Percentiles rank a stretch among this genome's conserved stretches.
phyloP scores from a whole-genome alignment of 2,329 filamentous ascomycete genomes.

The Penicillium sclerotigenum region DNA sequence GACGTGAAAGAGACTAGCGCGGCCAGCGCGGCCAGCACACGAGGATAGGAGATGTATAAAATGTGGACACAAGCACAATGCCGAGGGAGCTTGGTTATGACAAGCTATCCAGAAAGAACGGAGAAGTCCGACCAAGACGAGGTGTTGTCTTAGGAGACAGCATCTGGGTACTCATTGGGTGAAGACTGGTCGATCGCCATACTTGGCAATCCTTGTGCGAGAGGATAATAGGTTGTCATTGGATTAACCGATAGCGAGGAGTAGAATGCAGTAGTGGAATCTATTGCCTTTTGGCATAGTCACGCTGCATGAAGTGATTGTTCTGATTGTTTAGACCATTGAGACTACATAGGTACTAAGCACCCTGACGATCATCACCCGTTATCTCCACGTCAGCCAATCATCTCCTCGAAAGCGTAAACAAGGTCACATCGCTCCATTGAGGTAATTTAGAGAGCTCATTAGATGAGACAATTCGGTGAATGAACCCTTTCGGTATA shows the following conservation, averaged over 20 bases:
- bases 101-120: conserved; percentile 18
- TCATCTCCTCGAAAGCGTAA: conserved; percentile 4
- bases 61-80: not conserved
- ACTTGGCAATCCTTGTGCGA: not conserved
- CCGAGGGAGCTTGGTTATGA: conserved; percentile 18
- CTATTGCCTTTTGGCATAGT: not conserved
- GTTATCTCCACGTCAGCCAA: conserved; percentile 20
- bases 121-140: conserved; percentile 18
- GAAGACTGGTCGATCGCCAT: conserved; percentile 20
- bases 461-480: conserved; percentile 10
- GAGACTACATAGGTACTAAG: conserved; percentile 6
- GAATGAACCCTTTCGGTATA: conserved; percentile 5
- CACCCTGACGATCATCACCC: conserved; percentile 22
- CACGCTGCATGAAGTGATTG: not conserved
- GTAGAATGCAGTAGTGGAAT: not conserved
- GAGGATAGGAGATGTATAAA: conserved; percentile 1
- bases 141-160: not conserved
- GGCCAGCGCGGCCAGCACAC: not conserved
- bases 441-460: not conserved
- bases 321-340: not conserved
- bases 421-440: conserved; percentile 20
- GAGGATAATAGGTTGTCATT: not conserved
- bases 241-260: not conserved
- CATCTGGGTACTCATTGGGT: conserved; percentile 14
- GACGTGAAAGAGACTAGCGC: conserved; percentile 13